Conservation (phyloP, 768 basidiomycete species). For the Calocybe gangraenosa region DNA sequence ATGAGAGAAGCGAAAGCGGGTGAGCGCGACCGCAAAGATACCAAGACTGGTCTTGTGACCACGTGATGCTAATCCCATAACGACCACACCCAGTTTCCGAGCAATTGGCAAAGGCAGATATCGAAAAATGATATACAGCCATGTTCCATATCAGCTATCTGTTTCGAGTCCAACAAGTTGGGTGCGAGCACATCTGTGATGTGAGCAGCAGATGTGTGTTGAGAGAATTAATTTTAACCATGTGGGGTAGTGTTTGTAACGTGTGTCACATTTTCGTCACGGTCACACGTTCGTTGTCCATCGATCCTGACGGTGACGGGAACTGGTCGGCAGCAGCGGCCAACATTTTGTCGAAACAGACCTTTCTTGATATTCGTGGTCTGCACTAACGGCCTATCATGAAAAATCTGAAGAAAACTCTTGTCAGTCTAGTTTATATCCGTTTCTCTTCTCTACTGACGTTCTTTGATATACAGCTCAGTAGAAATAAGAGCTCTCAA, state of each 20-base stretch:
- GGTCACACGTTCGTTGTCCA: conserved; percentile 30
- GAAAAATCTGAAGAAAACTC: conserved; percentile 84
- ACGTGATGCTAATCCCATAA: conserved; percentile 16
- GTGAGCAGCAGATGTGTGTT: too few species aligned
- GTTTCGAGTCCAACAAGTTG: too few species aligned
- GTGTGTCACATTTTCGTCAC: conserved; percentile 21
- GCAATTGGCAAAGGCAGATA: too few species aligned
- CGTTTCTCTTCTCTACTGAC: conserved; percentile 16
- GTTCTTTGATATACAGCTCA: conserved; percentile 42
- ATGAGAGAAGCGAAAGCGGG: conserved; percentile 1
- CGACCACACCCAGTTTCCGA: not conserved
- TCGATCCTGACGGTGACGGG: conserved; percentile 34
- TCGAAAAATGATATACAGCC: too few species aligned
- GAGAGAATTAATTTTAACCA: too few species aligned
- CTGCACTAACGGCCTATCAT: conserved; percentile 33
- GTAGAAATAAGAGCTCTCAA: conserved; percentile 57
- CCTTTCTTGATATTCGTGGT: conserved; percentile 8
- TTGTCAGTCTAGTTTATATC: conserved; percentile 43
- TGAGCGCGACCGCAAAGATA: conserved; percentile 1
- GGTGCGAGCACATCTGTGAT: too few species aligned
- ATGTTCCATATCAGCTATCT: too few species aligned
- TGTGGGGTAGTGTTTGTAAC: conserved; percentile 8
- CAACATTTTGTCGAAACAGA: conserved; percentile 14
- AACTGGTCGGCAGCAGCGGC: conserved; percentile 14
- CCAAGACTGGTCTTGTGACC: conserved; percentile 17